phyloP scores from a whole-genome alignment of 2,329 filamentous ascomycete species.

The Cladorrhinum sp. region DNA sequence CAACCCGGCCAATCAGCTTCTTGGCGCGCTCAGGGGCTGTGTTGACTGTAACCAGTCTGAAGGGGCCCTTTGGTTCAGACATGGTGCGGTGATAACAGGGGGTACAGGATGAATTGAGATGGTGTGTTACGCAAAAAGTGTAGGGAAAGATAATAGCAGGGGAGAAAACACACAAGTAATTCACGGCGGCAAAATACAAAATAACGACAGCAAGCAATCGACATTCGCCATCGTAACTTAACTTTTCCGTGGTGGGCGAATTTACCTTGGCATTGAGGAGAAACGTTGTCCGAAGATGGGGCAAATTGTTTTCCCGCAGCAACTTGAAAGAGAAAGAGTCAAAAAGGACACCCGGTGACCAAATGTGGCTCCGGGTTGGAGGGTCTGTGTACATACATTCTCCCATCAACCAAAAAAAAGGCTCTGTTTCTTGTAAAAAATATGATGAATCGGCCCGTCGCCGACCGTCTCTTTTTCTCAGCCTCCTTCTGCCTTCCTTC shows the following conservation, averaged over 20 bases:
- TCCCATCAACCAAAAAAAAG: no score
- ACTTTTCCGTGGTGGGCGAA: background rate
- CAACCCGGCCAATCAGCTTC: slow-evolving; percentile 57
- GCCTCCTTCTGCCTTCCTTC: background rate
- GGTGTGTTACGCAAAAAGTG: background rate
- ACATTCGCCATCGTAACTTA: background rate
- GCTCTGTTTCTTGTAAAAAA: background rate
- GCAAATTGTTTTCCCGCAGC: slow-evolving; percentile 17
- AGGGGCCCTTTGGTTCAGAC: slow-evolving; percentile 49
- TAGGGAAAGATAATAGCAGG: no score
- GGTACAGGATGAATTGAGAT: no score
- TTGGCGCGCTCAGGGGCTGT: slow-evolving; percentile 64
- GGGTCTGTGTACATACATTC: no score
- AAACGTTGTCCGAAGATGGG: background rate
- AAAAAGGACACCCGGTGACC: background rate
- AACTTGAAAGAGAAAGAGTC: no score
- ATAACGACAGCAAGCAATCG: background rate
- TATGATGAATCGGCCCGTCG: background rate
- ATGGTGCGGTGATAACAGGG: slow-evolving; percentile 4
- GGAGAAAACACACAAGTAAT: background rate
- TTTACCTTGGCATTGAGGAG: slow-evolving; percentile 4
- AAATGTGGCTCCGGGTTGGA: background rate
- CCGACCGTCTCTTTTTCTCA: background rate
- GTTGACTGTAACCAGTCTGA: slow-evolving; percentile 65
- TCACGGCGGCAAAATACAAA: background rate